phyloP scores from a whole-genome alignment of 139 green algal genomes.

The Closterium sp. region DNA sequence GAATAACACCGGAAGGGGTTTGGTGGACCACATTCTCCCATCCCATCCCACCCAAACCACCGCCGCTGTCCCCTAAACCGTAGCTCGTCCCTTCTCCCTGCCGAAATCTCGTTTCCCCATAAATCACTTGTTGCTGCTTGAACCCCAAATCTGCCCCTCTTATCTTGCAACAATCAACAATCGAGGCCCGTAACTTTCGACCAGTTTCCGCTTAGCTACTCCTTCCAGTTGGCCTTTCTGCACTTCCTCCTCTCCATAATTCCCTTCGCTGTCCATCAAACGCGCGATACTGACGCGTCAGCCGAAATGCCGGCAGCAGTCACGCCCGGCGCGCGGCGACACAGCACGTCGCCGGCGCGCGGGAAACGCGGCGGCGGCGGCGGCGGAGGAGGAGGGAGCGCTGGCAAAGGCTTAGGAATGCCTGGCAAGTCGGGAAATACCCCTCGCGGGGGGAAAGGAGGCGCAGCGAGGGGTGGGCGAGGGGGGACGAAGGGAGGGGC shows the following conservation, averaged over 20 bases:
- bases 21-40: background rate
- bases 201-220: background rate
- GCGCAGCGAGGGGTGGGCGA: background rate
- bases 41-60: background rate
- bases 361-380: background rate
- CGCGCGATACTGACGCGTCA: background rate
- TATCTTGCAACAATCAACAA: background rate
- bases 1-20: too few species aligned
- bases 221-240: background rate
- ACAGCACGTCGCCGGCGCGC: background rate
- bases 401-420: background rate
- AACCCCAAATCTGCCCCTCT: background rate
- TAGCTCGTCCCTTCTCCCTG: background rate
- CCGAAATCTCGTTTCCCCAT: background rate
- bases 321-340: background rate
- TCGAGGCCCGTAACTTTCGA: background rate
- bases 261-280: background rate
- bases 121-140: background rate
- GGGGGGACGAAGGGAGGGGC: background rate
- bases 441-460: background rate
- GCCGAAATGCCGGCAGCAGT: background rate
- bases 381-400: background rate
- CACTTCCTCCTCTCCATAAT: background rate
- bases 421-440: background rate
- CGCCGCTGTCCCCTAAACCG: background rate